Evolutionary conservation across 495 filamentous ascomycete genomes (phyloP).

Genomic region (Astrocystis sublimbata): DNA sequence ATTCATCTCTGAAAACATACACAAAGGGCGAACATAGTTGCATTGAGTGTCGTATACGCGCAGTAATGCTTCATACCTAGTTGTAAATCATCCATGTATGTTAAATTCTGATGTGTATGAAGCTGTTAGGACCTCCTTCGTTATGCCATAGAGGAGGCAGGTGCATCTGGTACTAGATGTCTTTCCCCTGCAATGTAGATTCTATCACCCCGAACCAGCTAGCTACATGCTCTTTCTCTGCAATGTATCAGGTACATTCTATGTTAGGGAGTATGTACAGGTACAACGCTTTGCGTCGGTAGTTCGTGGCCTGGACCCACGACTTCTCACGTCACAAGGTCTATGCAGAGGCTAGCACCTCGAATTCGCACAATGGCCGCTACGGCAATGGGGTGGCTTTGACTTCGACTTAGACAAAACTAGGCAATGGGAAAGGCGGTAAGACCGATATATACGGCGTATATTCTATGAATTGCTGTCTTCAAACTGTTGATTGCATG

Average conservation of each 20-base stretch:
- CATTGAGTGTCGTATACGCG: conserved; percentile 1
- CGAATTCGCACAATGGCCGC: conserved; percentile 1
- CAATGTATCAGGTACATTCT: background rate
- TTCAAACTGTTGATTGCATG: background rate
- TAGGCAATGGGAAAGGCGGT: background rate
- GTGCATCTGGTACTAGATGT: conserved; percentile 2
- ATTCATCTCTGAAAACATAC: background rate
- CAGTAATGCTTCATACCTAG: background rate
- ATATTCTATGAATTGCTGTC: background rate
- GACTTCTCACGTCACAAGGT: background rate
- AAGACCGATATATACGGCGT: background rate
- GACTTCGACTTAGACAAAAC: background rate
- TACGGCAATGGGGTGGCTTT: background rate
- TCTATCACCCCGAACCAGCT: background rate
- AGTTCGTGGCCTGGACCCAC: too few relatives aligned
- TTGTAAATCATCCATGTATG: conserved; percentile 13
- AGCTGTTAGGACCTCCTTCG: background rate
- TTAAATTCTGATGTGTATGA: conserved; percentile 6
- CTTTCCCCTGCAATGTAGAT: background rate
- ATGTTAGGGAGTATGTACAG: background rate
- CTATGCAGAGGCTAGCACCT: background rate
- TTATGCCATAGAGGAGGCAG: background rate
- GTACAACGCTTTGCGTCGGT: background rate
- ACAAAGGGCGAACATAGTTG: conserved; percentile 1
- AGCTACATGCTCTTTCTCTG: background rate